A percentile compares a stretch with the other conserved stretches of the same genome.
Evolutionary conservation across 495 filamentous ascomycete species (phyloP).

Genomic region (Podospora pseudoanserina): DNA sequence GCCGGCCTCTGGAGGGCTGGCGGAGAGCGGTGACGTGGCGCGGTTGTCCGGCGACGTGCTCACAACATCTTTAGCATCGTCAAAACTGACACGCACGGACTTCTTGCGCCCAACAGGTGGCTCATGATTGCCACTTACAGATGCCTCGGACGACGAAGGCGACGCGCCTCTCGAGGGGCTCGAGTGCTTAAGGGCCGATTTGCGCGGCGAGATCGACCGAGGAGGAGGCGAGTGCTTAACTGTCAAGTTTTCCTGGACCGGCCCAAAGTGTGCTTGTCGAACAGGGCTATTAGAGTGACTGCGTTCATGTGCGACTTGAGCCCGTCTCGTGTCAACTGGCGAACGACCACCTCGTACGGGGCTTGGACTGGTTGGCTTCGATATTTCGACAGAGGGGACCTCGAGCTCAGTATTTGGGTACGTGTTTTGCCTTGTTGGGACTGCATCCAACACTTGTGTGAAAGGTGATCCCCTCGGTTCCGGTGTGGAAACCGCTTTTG

Average conservation of each 20-base stretch:
- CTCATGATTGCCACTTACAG: constrained; percentile 45
- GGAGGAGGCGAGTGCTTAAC: constrained; percentile 74
- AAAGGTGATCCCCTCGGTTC: not conserved
- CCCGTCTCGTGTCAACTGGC: constrained; percentile 4
- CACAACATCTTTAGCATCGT: constrained; percentile 59
- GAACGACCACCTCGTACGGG: constrained; percentile 2
- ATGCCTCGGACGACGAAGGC: constrained; percentile 42
- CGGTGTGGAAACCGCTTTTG: not conserved
- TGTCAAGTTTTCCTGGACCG: constrained; percentile 46
- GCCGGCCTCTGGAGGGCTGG: constrained; percentile 49
- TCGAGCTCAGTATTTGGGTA: not conserved
- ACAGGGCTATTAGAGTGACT: constrained; percentile 36
- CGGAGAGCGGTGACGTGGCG: constrained; percentile 44
- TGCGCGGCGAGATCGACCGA: constrained; percentile 76
- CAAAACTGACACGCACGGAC: constrained; percentile 77
- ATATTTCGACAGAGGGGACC: constrained; percentile 1
- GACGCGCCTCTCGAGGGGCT: constrained; percentile 50
- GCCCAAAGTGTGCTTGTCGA: constrained; percentile 71
- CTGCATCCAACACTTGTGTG: not conserved
- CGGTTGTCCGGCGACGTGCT: constrained; percentile 33
- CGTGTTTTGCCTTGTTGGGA: not conserved
- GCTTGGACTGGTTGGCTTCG: not conserved
- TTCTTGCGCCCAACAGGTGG: constrained; percentile 58
- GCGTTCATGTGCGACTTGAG: constrained; percentile 21
- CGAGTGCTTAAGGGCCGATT: constrained; percentile 75